Conservation (phyloP, 2,329 filamentous ascomycete genomes). For the Monilinia laxa region DNA sequence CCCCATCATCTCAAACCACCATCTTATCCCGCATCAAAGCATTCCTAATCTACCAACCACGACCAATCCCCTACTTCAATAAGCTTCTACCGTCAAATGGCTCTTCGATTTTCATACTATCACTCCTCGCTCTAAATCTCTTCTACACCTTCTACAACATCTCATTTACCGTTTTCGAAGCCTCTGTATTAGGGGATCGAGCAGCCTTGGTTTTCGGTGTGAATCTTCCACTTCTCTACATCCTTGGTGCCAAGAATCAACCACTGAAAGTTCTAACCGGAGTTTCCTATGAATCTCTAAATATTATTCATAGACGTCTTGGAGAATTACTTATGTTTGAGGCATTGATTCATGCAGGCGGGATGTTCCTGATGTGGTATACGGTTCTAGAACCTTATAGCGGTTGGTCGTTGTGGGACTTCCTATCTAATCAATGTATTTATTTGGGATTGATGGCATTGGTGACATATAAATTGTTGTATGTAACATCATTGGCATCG, state of each 20-base stretch:
- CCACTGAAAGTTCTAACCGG: constrained; percentile 60
- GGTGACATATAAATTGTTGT: constrained; percentile 59
- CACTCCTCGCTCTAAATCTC: constrained; percentile 54
- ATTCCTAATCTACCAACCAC: constrained; percentile 56
- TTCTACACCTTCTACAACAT: constrained; percentile 58
- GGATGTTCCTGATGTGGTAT: constrained; percentile 58
- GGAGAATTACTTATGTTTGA: constrained; percentile 62
- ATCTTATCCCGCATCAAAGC: constrained; percentile 30
- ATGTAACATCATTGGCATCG: constrained; percentile 58
- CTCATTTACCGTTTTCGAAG: constrained; percentile 48
- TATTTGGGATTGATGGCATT: constrained; percentile 56
- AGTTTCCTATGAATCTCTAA: constrained; percentile 64
- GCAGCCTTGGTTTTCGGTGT: constrained; percentile 44
- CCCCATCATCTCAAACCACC: constrained; percentile 18
- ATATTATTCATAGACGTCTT: constrained; percentile 63
- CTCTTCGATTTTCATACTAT: constrained; percentile 51
- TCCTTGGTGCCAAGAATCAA: constrained; percentile 66
- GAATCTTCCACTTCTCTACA: constrained; percentile 56
- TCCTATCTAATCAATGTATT: constrained; percentile 53
- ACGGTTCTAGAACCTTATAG: constrained; percentile 50
- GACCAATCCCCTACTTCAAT: constrained; percentile 55
- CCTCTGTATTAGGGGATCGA: constrained; percentile 51
- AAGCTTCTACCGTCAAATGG: constrained; percentile 58
- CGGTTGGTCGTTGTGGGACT: constrained; percentile 51
- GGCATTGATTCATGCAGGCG: constrained; percentile 54